Base-by-base conservation (phyloP, 2,329 filamentous ascomycete genomes). In the Myriosclerotinia curreyana region DNA sequence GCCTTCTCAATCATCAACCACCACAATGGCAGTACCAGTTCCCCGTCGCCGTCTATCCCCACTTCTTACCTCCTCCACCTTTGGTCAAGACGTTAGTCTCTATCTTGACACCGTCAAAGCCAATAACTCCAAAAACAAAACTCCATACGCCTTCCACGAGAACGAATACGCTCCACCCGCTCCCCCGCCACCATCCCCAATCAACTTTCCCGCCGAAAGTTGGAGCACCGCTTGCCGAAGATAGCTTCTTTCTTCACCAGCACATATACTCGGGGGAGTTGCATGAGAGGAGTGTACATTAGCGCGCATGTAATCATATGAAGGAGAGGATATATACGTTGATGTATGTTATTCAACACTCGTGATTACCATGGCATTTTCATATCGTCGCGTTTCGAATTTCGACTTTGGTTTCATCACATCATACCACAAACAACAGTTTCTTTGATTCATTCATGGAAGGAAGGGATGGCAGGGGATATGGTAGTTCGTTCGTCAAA, bases 161-260 rank as follows among this genome's bases (percentile, higher is more conserved):
- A 77, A 83, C 65, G 85, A 87, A 75, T 88, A 86, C 76, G 79
- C 80, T 40, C 84, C 87, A 25, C 86, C 86, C n/a, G 84, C 85
- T 17, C 83, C 86, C 49, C 86, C 86, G 15, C 86, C 86, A 25
- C 84, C 86, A 15, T 86, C 83, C 69, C 86, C 86, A 9, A 83
- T 88, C 72, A 83, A 82, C 76, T 87, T 86, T 72, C 80, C 82
- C 38, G 75, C 77, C 31, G 83, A 86, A 64, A 79, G 82, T 73
- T 86, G 84, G 83, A 73, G 61, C 22, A 56, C 61, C 36, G 61
- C 61, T 42, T 63, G 61, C 34, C 52, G 52, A 63, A 56, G 53
- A 59, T 63, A 58, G 52, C 36, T 50, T 4, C 8, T 38, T 14
- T 44, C 34, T 28, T 56, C 22, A 31, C 15, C 14, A 36, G 25